These are phyloP conservation scores for Coprinopsis marcescibilis DNA, from an alignment of 768 basidiomycete genomes.

Conservation along the genomic window DNA sequence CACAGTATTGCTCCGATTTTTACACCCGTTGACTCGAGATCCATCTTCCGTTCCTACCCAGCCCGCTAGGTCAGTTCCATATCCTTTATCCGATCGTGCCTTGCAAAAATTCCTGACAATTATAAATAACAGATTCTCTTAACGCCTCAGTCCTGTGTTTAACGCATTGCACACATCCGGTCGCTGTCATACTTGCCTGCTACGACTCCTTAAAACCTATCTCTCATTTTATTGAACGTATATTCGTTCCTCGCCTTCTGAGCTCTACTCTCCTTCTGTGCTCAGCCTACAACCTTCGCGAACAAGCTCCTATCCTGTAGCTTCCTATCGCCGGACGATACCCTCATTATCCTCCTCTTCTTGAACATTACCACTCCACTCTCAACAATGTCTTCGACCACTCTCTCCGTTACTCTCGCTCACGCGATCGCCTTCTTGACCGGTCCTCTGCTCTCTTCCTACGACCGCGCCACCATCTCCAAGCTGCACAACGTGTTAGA, in stretches of 20 bases:
- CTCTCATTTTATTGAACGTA: not conserved
- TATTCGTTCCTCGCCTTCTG: not conserved
- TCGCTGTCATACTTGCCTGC: not conserved
- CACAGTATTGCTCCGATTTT: constrained; percentile 1
- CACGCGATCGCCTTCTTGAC: constrained; percentile 74
- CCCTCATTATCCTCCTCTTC: constrained; percentile 18
- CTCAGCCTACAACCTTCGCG: not conserved
- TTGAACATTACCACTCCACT: constrained; percentile 14
- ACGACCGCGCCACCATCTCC: constrained; percentile 56
- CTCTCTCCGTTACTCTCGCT: constrained; percentile 62
- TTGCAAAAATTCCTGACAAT: not conserved
- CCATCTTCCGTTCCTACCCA: constrained; percentile 5
- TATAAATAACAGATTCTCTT: not conserved
- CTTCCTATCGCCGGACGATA: constrained; percentile 63
- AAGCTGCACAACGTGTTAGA: constrained; percentile 70
- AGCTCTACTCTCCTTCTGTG: not conserved
- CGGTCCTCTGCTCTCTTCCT: constrained; percentile 49
- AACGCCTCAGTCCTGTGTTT: not conserved
- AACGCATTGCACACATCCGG: not conserved
- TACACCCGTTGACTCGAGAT: constrained; percentile 4
- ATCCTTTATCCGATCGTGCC: constrained; percentile 5
- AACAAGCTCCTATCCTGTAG: constrained; percentile 12
- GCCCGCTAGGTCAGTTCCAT: constrained; percentile 8
- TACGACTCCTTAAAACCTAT: not conserved
- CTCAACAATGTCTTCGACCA: constrained; percentile 39